Evolutionary conservation across 148 eudicot species (phyloP), one percentile per base, ranked within the genome.

Genomic region (Diospyros lotus): DNA sequence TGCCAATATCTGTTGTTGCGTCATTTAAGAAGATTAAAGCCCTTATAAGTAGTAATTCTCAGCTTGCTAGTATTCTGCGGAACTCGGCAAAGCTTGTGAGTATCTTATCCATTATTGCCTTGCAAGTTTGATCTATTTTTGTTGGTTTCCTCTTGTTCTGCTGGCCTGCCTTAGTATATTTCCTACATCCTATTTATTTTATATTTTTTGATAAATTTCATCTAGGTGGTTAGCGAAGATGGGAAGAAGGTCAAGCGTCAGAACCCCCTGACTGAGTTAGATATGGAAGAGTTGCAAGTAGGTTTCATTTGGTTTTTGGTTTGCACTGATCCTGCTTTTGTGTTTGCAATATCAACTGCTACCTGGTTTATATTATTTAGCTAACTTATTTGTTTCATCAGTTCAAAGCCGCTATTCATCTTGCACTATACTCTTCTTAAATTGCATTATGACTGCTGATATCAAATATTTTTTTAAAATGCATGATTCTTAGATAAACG

Each of bases 271-370:
- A 80, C 97, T 79, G 83, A 82, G 74, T 77, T 83, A 45, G 93
- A 93, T 73, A 87, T 95, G 98, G 97, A 95, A 80, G 99, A 90
- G 81, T 77, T 95, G 76, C 97, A 91, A 81, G 99, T 95, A 88
- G 67, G 85, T 81, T 75, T 10, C 46, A 58, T 51, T 15, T 54
- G 39, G 43, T 56, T 18, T 77, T 73, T 65, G 48, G 59, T 63
- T 66, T 58, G 63, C 68, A 38, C 2, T 43, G 64, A 42, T 41
- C 69, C 13, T 0, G 58, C 28, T 6, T 13, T 11, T 7, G 66
- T 41, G 15, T 64, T 1, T 17, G 40, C 40, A 38, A 60, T 9
- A 6, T 50, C 40, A 28, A n/a, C 67, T 50, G 71, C 60, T 17
- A 4, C 17, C 3, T 71, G 66, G 48, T 45, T 52, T 9, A 42